These are phyloP conservation scores for Fusarium miscanthi DNA, from an alignment of 2,329 filamentous ascomycete genomes.

Conservation along the genomic window DNA sequence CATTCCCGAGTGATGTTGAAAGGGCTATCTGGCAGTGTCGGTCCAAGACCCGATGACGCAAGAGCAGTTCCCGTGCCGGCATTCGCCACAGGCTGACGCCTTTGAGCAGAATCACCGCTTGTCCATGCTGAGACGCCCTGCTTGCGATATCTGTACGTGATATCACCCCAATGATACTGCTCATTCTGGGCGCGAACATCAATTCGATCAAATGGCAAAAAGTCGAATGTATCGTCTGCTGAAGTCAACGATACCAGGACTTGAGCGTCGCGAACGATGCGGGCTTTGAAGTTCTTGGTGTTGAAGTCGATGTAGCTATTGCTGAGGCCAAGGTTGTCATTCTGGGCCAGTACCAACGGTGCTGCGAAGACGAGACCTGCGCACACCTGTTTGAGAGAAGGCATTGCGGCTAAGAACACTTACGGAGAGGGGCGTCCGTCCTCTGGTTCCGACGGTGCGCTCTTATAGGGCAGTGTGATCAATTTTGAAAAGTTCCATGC, in stretches of 20 bases:
- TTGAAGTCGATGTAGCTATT: conserved; percentile 55
- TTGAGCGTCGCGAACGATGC: conserved; percentile 58
- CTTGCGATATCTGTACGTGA: conserved; percentile 66
- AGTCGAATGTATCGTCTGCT: conserved; percentile 59
- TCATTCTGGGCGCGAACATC: conserved; percentile 59
- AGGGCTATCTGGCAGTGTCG: conserved; percentile 55
- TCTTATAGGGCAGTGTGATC: not conserved
- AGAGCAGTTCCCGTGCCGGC: conserved; percentile 39
- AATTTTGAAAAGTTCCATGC: not conserved
- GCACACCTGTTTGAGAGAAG: not conserved
- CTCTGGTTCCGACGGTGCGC: not conserved
- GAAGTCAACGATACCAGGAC: conserved; percentile 61
- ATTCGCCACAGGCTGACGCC: conserved; percentile 48
- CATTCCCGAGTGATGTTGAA: conserved; percentile 64
- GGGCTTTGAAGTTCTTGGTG: conserved; percentile 56
- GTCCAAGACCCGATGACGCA: conserved; percentile 54
- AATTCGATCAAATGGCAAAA: conserved; percentile 64
- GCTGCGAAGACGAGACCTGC: not conserved
- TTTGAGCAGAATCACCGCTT: conserved; percentile 57
- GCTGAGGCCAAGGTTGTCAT: conserved; percentile 50
- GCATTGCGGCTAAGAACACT: not conserved
- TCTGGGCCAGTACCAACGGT: not conserved
- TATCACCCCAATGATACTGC: conserved; percentile 69
- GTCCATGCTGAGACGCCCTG: conserved; percentile 55
- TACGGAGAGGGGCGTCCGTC: no score